phyloP scores from a whole-genome alignment of 495 filamentous ascomycete species.

The Cetradonia linearis region DNA sequence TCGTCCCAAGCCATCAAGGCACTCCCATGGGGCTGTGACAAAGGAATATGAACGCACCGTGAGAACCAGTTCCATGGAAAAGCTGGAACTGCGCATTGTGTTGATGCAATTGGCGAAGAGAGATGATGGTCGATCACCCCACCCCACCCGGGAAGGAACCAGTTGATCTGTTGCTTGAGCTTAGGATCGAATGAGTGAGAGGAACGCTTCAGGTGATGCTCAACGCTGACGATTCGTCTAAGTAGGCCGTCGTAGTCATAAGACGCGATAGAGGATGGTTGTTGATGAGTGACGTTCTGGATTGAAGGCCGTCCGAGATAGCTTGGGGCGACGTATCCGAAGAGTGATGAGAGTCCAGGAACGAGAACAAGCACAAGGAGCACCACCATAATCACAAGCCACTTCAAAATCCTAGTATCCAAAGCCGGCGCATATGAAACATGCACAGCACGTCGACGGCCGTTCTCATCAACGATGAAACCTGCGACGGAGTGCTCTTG shows the following conservation, averaged over 20 bases:
- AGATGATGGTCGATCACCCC: constrained; percentile 10
- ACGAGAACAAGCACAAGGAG: background rate
- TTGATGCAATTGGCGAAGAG: constrained; percentile 12
- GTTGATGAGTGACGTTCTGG: constrained; percentile 2
- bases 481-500: background rate
- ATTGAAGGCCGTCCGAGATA: background rate
- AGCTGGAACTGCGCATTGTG: constrained; percentile 12
- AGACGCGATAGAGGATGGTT: background rate
- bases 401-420: background rate
- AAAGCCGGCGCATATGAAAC: background rate
- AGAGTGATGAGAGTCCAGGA: background rate
- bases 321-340: background rate
- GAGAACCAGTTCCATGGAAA: constrained; percentile 1
- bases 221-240: constrained; percentile 6
- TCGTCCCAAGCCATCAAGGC: constrained; percentile 37
- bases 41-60: background rate
- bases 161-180: constrained; percentile 14
- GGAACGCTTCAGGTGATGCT: background rate
- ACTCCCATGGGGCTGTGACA: constrained; percentile 4
- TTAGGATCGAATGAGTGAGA: background rate
- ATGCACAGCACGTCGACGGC: background rate
- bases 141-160: constrained; percentile 14
- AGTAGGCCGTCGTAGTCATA: background rate
- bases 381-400: background rate
- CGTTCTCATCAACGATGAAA: background rate